These are phyloP conservation scores for Craterostigma plantagineum DNA, from an alignment of 257 asterid genomes.

Conservation along the genomic window DNA sequence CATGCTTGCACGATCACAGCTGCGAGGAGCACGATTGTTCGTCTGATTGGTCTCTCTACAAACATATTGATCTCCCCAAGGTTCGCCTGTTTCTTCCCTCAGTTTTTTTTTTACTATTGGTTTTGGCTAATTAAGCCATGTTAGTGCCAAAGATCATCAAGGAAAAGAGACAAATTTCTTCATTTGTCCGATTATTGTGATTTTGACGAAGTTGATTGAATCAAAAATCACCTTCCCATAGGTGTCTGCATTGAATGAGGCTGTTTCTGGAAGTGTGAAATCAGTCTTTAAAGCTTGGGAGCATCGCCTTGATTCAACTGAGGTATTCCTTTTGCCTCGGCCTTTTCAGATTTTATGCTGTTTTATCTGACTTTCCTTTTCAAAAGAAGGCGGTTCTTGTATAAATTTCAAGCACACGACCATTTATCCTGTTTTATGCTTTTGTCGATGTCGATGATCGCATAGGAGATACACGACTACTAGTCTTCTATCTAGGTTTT, in stretches of 20 bases:
- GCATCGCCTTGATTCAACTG: constrained; percentile 60
- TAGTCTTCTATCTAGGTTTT: too few relatives aligned
- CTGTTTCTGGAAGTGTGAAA: constrained; percentile 78
- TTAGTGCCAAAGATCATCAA: too few relatives aligned
- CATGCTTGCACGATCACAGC: constrained; percentile 94
- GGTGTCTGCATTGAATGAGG: constrained; percentile 89
- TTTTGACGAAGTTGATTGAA: background rate
- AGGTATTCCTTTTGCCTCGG: constrained; percentile 29
- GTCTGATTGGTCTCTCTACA: constrained; percentile 83
- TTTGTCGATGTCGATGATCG: too few relatives aligned
- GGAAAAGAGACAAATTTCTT: too few relatives aligned
- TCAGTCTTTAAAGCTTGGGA: constrained; percentile 92
- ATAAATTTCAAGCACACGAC: too few relatives aligned
- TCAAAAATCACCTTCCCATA: constrained; percentile 12
- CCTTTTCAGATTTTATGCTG: constrained; percentile 1
- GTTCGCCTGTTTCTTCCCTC: constrained; percentile 13
- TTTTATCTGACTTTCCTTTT: constrained; percentile 1
- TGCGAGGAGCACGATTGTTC: constrained; percentile 94
- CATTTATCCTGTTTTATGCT: too few relatives aligned
- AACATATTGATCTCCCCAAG: constrained; percentile 77
- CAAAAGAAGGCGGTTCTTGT: background rate
- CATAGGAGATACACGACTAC: too few relatives aligned
- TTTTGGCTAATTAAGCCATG: too few relatives aligned
- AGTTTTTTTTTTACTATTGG: constrained; percentile 1
- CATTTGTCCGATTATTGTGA: background rate